phyloP scores from a whole-genome alignment of 495 filamentous ascomycete genomes.

The Lasiosphaeria ovina region DNA sequence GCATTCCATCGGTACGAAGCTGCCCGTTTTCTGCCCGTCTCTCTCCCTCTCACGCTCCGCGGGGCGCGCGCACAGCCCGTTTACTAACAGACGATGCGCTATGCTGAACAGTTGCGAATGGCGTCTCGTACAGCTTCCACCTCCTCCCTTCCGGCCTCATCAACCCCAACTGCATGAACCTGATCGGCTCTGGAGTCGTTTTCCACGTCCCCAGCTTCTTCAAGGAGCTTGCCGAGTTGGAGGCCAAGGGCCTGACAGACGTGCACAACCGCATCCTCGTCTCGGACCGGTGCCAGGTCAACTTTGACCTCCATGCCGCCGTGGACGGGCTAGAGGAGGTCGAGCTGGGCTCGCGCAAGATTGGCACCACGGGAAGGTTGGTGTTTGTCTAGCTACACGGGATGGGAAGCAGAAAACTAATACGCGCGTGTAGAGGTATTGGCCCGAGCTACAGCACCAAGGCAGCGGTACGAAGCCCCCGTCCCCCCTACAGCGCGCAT shows the following conservation, averaged over 20 bases:
- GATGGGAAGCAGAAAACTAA: constrained; percentile 18
- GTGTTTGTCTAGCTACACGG: neutral
- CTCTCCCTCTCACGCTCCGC: neutral
- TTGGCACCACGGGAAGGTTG: constrained; percentile 54
- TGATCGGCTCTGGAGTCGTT: constrained; percentile 83
- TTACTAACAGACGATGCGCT: constrained; percentile 6
- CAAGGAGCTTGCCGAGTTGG: constrained; percentile 71
- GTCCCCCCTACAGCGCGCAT: no score
- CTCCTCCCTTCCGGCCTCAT: constrained; percentile 66
- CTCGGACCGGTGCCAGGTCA: constrained; percentile 77
- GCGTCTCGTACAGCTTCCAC: constrained; percentile 57
- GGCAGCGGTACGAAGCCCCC: constrained; percentile 45
- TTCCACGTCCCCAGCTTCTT: constrained; percentile 79
- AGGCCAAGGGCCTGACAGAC: constrained; percentile 67
- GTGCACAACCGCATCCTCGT: constrained; percentile 70
- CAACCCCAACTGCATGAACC: constrained; percentile 71
- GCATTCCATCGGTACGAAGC: constrained; percentile 63
- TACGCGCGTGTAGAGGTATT: constrained; percentile 59
- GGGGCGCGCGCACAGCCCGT: neutral
- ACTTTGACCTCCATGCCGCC: constrained; percentile 77
- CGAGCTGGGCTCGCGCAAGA: constrained; percentile 58
- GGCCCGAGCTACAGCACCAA: constrained; percentile 83
- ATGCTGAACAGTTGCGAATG: constrained; percentile 33
- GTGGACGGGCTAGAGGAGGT: constrained; percentile 82
- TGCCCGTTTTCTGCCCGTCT: constrained; percentile 49